Evolutionary conservation across 2,329 filamentous ascomycete species (phyloP).

Genomic region (Exserohilum turcica): DNA sequence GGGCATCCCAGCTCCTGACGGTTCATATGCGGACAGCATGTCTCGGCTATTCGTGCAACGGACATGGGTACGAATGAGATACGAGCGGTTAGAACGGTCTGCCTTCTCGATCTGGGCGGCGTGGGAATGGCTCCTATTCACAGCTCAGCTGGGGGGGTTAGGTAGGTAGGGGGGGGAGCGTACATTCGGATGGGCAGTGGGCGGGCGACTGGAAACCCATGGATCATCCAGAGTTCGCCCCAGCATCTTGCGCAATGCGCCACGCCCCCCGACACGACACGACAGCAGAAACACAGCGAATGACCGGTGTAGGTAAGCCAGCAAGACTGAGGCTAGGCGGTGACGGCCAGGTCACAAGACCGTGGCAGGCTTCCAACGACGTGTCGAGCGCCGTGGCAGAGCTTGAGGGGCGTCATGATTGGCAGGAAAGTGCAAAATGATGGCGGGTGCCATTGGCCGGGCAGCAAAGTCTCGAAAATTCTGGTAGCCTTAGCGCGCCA

Average conservation of each 20-base stretch:
- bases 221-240: conserved; percentile 11
- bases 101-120: conserved; percentile 27
- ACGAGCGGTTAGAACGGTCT: conserved; percentile 29
- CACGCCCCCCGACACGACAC: conserved; percentile 29
- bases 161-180: neutral
- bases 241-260: conserved; percentile 32
- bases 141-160: neutral
- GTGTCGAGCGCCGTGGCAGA: conserved; percentile 9
- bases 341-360: conserved; percentile 36
- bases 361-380: conserved; percentile 18
- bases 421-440: conserved; percentile 36
- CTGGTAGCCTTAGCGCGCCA: conserved; percentile 34
- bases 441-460: conserved; percentile 41
- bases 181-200: conserved; percentile 8
- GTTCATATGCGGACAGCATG: conserved; percentile 24
- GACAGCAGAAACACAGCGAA: conserved; percentile 12
- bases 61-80: conserved; percentile 36
- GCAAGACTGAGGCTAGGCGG: conserved; percentile 16
- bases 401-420: conserved; percentile 33
- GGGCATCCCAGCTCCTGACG: conserved; percentile 24
- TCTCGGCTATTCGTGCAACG: conserved; percentile 32
- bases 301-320: conserved; percentile 19
- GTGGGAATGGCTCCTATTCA: no score
- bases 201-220: conserved; percentile 3
- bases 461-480: conserved; percentile 39